These are phyloP conservation scores for Zizania palustris DNA, from an alignment of 202 grass and related monocot species.

Conservation along the genomic window DNA sequence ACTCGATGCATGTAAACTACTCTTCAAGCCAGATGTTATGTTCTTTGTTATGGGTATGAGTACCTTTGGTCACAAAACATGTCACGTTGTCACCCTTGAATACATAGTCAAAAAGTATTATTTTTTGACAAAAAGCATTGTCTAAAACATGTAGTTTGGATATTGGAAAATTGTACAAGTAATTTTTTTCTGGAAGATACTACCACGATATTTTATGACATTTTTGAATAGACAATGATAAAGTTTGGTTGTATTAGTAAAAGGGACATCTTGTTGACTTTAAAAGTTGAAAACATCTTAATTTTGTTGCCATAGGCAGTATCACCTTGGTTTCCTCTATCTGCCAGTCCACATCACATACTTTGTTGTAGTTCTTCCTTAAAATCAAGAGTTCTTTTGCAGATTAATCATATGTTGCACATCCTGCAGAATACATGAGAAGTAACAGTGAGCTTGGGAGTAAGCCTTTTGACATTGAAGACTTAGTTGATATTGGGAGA, in stretches of 20 bases:
- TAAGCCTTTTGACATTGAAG: slow-evolving; percentile 98
- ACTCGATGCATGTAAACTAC: slow-evolving; percentile 29
- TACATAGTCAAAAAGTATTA: background rate
- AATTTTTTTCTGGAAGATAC: background rate
- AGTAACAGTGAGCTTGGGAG: slow-evolving; percentile 66
- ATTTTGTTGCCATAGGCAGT: background rate
- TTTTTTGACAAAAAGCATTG: background rate
- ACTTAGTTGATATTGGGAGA: slow-evolving; percentile 84
- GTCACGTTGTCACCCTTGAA: background rate
- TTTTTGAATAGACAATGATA: background rate
- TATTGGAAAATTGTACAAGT: background rate
- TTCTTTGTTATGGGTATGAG: slow-evolving; percentile 1
- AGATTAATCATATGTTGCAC: slow-evolving; percentile 10
- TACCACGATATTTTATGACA: background rate
- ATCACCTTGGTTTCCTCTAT: background rate
- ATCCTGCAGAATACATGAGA: slow-evolving; percentile 73
- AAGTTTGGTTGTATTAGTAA: background rate
- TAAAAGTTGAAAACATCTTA: background rate
- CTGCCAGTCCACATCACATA: background rate
- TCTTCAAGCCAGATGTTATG: slow-evolving; percentile 26
- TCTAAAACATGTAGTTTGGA: background rate
- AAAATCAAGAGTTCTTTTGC: background rate
- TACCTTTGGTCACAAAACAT: background rate
- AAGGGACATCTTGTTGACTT: background rate
- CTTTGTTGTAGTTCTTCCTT: slow-evolving; percentile 11